These are phyloP conservation scores for Eucalyptus camaldulensis DNA, from an alignment of 345 rosid species.

Conservation along the genomic window DNA sequence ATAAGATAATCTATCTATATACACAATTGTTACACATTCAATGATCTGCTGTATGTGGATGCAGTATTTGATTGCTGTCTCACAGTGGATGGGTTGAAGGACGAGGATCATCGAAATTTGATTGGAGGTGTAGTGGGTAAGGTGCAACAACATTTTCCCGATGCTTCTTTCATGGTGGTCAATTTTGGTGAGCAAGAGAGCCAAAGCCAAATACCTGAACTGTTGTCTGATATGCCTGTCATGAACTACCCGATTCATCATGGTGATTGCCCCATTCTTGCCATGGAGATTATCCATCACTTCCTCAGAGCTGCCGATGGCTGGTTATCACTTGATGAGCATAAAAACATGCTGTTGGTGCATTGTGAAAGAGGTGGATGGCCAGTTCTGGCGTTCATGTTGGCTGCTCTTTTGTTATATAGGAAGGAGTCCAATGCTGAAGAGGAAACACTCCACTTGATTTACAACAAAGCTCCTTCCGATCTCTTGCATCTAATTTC, in stretches of 20 bases:
- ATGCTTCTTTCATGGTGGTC: slow-evolving; percentile 49
- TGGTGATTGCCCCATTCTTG: slow-evolving; percentile 75
- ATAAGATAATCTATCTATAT: too few species aligned
- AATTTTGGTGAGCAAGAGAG: slow-evolving; percentile 67
- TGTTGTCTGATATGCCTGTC: slow-evolving; percentile 63
- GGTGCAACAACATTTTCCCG: slow-evolving; percentile 57
- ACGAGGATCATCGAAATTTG: slow-evolving; percentile 40
- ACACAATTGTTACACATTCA: not conserved
- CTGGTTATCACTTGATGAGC: slow-evolving; percentile 80
- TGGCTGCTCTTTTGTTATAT: slow-evolving; percentile 68
- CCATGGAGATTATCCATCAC: slow-evolving; percentile 81
- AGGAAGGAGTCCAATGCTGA: slow-evolving; percentile 68
- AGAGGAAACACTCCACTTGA: slow-evolving; percentile 75
- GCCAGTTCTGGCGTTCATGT: slow-evolving; percentile 79
- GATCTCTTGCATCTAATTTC: slow-evolving; percentile 18
- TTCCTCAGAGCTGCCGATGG: slow-evolving; percentile 77
- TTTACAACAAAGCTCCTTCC: slow-evolving; percentile 64
- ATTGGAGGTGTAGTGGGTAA: slow-evolving; percentile 52
- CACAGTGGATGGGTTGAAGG: slow-evolving; percentile 49
- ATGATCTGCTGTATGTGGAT: not conserved
- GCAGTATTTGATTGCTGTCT: slow-evolving; percentile 46
- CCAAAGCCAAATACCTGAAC: slow-evolving; percentile 39
- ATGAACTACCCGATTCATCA: slow-evolving; percentile 93
- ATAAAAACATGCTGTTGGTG: slow-evolving; percentile 56
- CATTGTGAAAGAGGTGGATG: slow-evolving; percentile 88